These are phyloP conservation scores for Orbilia quercus DNA, from an alignment of 2,329 filamentous ascomycete genomes.

Conservation along the genomic window DNA sequence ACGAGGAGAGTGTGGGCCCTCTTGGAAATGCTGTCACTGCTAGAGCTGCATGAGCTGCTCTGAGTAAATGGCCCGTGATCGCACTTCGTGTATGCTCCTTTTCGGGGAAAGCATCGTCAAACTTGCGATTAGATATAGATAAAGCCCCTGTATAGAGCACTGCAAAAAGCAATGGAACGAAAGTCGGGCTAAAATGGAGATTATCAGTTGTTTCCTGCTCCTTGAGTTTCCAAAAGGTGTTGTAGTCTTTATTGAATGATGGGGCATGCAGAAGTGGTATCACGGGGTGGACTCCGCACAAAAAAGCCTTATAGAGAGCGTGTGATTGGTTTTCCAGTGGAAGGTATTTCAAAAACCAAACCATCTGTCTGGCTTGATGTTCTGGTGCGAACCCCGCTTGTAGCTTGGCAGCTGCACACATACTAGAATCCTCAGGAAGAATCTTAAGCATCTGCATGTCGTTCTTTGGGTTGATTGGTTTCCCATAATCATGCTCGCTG, in stretches of 20 bases:
- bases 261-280: constrained; percentile 59
- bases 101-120: constrained; percentile 46
- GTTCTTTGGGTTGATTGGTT: constrained; percentile 35
- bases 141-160: constrained; percentile 59
- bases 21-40: constrained; percentile 58
- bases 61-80: constrained; percentile 55
- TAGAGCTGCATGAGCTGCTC: constrained; percentile 55
- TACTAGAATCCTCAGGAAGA: constrained; percentile 46
- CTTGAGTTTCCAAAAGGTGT: constrained; percentile 58
- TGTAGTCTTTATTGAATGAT: constrained; percentile 58
- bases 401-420: constrained; percentile 48
- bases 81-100: constrained; percentile 54
- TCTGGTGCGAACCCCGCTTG: constrained; percentile 51
- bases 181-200: constrained; percentile 56
- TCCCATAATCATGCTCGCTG: constrained; percentile 23
- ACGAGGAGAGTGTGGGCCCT: constrained; percentile 58
- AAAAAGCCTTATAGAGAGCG: constrained; percentile 58
- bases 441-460: constrained; percentile 42
- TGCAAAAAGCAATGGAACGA: constrained; percentile 58
- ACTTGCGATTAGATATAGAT: constrained; percentile 57
- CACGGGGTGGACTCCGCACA: constrained; percentile 59
- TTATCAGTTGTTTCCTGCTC: constrained; percentile 55
- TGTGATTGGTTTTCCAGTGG: constrained; percentile 54
- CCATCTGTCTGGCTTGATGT: constrained; percentile 46
- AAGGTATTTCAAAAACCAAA: constrained; percentile 50